Percentiles rank a stretch among this genome's conserved stretches.
These are phyloP conservation scores for Ophiostoma tasmaniense DNA, from an alignment of 2,329 filamentous ascomycete genomes.

Conservation along the genomic window DNA sequence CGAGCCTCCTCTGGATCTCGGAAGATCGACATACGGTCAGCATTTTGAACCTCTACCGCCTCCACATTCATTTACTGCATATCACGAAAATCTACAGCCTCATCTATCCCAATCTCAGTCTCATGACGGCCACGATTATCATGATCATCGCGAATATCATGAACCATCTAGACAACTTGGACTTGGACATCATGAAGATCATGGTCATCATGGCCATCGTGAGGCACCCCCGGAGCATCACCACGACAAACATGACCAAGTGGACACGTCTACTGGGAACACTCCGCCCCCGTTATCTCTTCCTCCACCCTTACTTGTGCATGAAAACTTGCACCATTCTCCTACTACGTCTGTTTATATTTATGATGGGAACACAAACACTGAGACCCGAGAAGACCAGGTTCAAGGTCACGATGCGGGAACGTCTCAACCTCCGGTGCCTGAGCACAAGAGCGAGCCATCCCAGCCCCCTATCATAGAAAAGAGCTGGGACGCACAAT, in stretches of 20 bases:
- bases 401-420: slow-evolving; percentile 24
- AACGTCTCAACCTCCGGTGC: slow-evolving; percentile 32
- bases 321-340: not conserved
- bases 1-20: slow-evolving; percentile 26
- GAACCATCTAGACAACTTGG: not conserved
- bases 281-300: not conserved
- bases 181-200: slow-evolving; percentile 19
- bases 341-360: slow-evolving; percentile 19
- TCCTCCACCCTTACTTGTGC: not conserved
- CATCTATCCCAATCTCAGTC: slow-evolving; percentile 3
- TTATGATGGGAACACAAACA: slow-evolving; percentile 35
- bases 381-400: slow-evolving; percentile 41
- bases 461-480: slow-evolving; percentile 24
- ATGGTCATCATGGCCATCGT: slow-evolving; percentile 6
- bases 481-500: slow-evolving; percentile 45
- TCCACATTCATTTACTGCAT: slow-evolving; percentile 21
- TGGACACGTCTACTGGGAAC: not conserved
- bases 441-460: slow-evolving; percentile 29
- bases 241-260: not conserved
- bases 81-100: slow-evolving; percentile 21
- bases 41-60: slow-evolving; percentile 24
- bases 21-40: slow-evolving; percentile 25
- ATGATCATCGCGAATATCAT: slow-evolving; percentile 2
- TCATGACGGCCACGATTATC: slow-evolving; percentile 14
- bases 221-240: slow-evolving; percentile 12